phyloP scores from a whole-genome alignment of 1,284 basidiomycete genomes.

The Rhodofomes roseus region DNA sequence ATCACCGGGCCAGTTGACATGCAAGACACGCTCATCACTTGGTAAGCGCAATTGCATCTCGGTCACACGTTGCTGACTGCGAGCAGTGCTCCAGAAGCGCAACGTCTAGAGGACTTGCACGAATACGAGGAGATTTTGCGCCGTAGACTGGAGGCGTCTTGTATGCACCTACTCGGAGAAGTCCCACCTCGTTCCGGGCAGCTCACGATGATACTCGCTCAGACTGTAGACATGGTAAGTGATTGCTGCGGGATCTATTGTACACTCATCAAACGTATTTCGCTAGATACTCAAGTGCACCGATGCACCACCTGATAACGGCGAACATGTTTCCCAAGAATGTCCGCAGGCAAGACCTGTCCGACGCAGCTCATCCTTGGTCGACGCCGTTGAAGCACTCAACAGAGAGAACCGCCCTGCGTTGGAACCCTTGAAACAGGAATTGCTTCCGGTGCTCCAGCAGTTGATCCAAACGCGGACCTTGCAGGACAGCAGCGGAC shows the following conservation, averaged over 20 bases:
- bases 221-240: background rate
- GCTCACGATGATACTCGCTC: background rate
- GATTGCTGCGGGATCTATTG: background rate
- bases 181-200: background rate
- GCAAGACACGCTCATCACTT: conserved; percentile 16
- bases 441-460: conserved; percentile 11
- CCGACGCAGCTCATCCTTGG: background rate
- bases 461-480: background rate
- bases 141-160: background rate
- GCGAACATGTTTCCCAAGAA: background rate
- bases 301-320: too few relatives aligned
- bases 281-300: background rate
- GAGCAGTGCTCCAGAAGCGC: background rate
- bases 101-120: background rate
- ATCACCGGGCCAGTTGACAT: conserved; percentile 26
- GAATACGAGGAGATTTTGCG: background rate
- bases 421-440: conserved; percentile 3
- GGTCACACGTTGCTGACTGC: background rate
- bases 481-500: background rate
- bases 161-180: background rate
- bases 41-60: conserved; percentile 17
- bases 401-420: background rate
- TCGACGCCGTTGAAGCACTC: background rate
- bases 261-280: background rate
- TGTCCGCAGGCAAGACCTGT: background rate